Percentiles rank a stretch among this genome's conserved stretches.
Conservation (phyloP, 2,329 filamentous ascomycete species). For the Akanthomyces lecanii region DNA sequence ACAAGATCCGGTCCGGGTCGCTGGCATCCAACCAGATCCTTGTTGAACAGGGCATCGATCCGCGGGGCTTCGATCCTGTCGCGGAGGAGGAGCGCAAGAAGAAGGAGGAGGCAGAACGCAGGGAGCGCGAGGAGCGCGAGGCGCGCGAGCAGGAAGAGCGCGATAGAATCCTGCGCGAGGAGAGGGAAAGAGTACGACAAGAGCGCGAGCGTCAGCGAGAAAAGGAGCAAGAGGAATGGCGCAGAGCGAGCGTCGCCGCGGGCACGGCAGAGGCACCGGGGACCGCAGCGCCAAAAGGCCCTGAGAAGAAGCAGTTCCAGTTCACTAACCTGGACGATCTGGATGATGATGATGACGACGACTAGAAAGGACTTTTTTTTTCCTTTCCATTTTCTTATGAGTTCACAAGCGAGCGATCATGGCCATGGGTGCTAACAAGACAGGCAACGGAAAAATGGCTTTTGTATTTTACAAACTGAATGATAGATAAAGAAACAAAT, state of each 20-base stretch:
- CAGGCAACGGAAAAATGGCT: not conserved
- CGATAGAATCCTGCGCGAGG: conserved; percentile 38
- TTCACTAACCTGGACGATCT: conserved; percentile 52
- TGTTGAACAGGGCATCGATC: conserved; percentile 58
- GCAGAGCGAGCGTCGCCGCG: conserved; percentile 34
- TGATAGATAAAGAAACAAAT: conserved; percentile 8
- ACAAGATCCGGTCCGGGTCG: conserved; percentile 64
- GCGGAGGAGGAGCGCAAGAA: conserved; percentile 49
- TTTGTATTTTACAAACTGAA: conserved; percentile 17
- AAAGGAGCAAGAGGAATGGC: conserved; percentile 40
- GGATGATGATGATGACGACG: conserved; percentile 42
- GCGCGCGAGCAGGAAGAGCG: conserved; percentile 42
- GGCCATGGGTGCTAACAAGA: conserved; percentile 1
- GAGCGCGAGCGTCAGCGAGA: conserved; percentile 42
- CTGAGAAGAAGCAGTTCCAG: conserved; percentile 51
- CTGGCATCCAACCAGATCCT: conserved; percentile 62
- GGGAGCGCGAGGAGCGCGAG: conserved; percentile 44
- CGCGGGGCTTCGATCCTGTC: conserved; percentile 54
- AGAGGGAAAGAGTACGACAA: conserved; percentile 35
- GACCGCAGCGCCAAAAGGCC: conserved; percentile 25
- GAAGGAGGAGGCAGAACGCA: conserved; percentile 47
- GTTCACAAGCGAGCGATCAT: conserved; percentile 10
- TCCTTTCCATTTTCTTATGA: not conserved
- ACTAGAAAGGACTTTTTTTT: conserved; percentile 21
- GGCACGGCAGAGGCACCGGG: conserved; percentile 25